Percentiles rank a stretch among this genome's conserved stretches.
phyloP scores from a whole-genome alignment of 805 yeast genomes.

The Clavispora asparagi region DNA sequence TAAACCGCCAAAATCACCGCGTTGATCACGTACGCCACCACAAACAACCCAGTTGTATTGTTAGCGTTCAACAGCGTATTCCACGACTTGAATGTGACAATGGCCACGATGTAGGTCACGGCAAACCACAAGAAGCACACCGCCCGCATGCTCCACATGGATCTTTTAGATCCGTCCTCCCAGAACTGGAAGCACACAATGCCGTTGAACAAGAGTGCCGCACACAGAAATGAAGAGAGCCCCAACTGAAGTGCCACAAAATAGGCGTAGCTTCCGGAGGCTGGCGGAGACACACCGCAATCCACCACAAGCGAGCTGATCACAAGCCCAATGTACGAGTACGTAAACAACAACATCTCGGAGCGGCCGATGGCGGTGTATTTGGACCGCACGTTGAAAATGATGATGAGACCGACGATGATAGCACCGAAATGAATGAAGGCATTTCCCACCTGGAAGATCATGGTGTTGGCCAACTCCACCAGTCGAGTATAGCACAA shows the following conservation, averaged over 20 bases:
- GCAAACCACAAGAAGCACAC: constrained; percentile 55
- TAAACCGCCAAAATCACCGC: constrained; percentile 60
- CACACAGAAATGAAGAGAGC: constrained; percentile 63
- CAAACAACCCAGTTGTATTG: constrained; percentile 64
- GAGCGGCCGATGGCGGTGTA: constrained; percentile 93
- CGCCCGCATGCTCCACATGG: constrained; percentile 54
- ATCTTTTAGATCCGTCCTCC: constrained; percentile 82
- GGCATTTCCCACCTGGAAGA: constrained; percentile 84
- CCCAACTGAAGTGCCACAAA: constrained; percentile 83
- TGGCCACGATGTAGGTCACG: constrained; percentile 59
- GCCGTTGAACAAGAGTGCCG: constrained; percentile 68
- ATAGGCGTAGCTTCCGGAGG: constrained; percentile 67
- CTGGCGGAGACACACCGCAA: constrained; percentile 89
- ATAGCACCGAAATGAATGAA: constrained; percentile 78
- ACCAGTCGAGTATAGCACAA: constrained; percentile 82
- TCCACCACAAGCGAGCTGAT: constrained; percentile 74
- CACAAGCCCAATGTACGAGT: constrained; percentile 51
- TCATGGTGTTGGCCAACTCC: constrained; percentile 84
- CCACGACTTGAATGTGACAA: constrained; percentile 65
- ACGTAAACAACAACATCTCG: constrained; percentile 75
- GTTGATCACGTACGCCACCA: constrained; percentile 66
- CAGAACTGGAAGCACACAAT: constrained; percentile 81
- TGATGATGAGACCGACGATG: constrained; percentile 57
- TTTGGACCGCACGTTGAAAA: constrained; percentile 74
- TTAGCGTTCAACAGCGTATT: constrained; percentile 48